A percentile compares a stretch with the other conserved stretches of the same genome.
Evolutionary conservation across 768 basidiomycete species (phyloP).

Genomic region (Suillus subluteus): DNA sequence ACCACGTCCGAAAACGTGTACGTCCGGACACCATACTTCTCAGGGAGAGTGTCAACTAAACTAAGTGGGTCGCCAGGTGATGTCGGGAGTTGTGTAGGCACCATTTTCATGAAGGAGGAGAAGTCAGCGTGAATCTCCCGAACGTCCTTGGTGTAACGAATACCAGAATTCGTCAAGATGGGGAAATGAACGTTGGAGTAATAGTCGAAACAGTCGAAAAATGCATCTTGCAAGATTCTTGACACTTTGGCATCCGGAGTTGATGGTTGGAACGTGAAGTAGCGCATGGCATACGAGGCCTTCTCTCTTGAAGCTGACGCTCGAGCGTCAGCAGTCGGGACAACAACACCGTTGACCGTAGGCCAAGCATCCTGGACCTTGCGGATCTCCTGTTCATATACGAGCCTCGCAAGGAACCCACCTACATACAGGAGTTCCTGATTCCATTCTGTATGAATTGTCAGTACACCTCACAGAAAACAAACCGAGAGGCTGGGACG

Average conservation of each 20-base stretch:
- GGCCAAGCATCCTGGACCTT: constrained; percentile 46
- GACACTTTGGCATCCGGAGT: constrained; percentile 83
- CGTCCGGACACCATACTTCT: constrained; percentile 62
- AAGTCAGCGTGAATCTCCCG: constrained; percentile 72
- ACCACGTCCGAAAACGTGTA: constrained; percentile 82
- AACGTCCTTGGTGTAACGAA: constrained; percentile 66
- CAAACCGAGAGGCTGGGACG: constrained; percentile 23
- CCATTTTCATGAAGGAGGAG: constrained; percentile 67
- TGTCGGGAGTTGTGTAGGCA: constrained; percentile 59
- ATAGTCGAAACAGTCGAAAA: constrained; percentile 71
- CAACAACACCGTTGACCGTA: neutral
- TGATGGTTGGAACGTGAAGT: constrained; percentile 86
- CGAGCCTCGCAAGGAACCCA: constrained; percentile 77
- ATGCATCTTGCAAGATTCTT: constrained; percentile 64
- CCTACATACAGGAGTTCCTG: constrained; percentile 82
- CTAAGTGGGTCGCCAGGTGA: constrained; percentile 53
- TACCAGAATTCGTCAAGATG: constrained; percentile 76
- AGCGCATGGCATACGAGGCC: constrained; percentile 75
- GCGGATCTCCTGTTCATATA: constrained; percentile 82
- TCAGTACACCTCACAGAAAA: neutral
- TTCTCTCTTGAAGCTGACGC: constrained; percentile 7
- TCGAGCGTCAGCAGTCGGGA: neutral
- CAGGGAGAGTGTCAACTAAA: constrained; percentile 65
- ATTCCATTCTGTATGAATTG: constrained; percentile 71
- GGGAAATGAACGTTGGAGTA: constrained; percentile 54